Evolutionary conservation across 495 filamentous ascomycete species (phyloP), one percentile per base, ranked within the genome.

Genomic region (Extremus antarcticus): DNA sequence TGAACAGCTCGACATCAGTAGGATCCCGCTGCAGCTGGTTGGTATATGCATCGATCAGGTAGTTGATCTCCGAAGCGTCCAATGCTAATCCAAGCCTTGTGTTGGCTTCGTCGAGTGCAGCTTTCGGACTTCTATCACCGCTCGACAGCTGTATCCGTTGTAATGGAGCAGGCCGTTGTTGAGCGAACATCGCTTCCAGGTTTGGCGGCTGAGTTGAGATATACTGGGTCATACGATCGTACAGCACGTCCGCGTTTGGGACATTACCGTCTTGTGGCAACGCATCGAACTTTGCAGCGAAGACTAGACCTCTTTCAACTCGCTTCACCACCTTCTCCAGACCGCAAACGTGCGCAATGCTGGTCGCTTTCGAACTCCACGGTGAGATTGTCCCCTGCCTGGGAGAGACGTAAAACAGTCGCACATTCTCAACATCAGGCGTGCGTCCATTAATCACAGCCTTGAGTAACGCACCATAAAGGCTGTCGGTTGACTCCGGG

Each of bases 331-430:
- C 71, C 21, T 81, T 73, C 55, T 79, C 77, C 45, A 95, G 70
- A 20, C 86, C 89, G 67, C 90, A 96, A n/a, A 95, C 90, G 53
- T 90, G 80, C 38, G 90, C 83, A 67, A 97, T 95, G 63, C 81
- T 88, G 38, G 91, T 95, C 38, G 91, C 92, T 65, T 95, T 88
- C 48, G 90, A 94, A 66, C 87, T 95, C 92, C 92, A 98, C 70
- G 92, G 92, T 38, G 89, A 95, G 58, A 94, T 89, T 35, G 90
- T 95, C 40, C 82, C 83, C 25, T 74, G 76, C 48, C 92, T 79
- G 11, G 91, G 92, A 35, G 77, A 79, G 46, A 96, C 76, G 64
- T 88, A 88, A 65, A 81, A 80, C 21, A 78, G 25, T 16, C 63
- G 60, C 3, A 62, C 63, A 56, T 78, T 71, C 32, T 67, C 38